Conservation (phyloP, 2,329 filamentous ascomycete genomes). For the Colletotrichum chlorophyti region DNA sequence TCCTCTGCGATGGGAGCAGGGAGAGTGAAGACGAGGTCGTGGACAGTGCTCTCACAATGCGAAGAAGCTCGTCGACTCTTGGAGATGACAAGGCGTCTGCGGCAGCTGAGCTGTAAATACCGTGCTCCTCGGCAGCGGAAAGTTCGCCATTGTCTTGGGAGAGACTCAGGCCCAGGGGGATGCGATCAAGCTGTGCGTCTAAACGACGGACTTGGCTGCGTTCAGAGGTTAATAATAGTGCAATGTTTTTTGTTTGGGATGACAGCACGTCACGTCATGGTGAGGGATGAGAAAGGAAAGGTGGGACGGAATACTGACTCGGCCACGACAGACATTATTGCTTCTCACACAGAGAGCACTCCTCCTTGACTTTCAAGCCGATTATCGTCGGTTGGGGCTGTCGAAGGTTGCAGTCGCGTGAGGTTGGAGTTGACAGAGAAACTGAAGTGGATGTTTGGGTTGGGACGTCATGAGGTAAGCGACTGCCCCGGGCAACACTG, state of each 20-base stretch:
- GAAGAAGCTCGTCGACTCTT: conserved; percentile 67
- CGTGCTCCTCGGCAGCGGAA: conserved; percentile 42
- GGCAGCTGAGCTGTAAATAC: conserved; percentile 36
- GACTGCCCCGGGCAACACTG: conserved; percentile 25
- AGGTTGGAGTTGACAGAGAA: conserved; percentile 1
- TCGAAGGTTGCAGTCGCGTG: conserved; percentile 18
- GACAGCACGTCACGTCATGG: not conserved
- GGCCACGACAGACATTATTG: conserved; percentile 51
- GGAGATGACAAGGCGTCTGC: conserved; percentile 56
- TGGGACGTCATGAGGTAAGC: conserved; percentile 25
- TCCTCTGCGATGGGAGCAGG: conserved; percentile 64
- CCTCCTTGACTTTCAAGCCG: conserved; percentile 23
- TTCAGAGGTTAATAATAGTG: conserved; percentile 26
- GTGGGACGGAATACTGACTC: conserved; percentile 46
- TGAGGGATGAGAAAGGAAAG: not conserved
- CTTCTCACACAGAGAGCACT: conserved; percentile 27
- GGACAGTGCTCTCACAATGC: conserved; percentile 74
- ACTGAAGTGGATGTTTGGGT: conserved; percentile 5
- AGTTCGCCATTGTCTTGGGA: conserved; percentile 30
- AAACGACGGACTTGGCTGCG: conserved; percentile 66
- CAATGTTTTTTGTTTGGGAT: conserved; percentile 21
- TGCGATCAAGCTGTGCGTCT: conserved; percentile 70
- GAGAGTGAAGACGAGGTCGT: conserved; percentile 69
- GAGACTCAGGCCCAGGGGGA: conserved; percentile 50
- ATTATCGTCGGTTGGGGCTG: not conserved